phyloP scores from a whole-genome alignment of 2,329 filamentous ascomycete genomes.

The Coniosporium tulheliwenetii region DNA sequence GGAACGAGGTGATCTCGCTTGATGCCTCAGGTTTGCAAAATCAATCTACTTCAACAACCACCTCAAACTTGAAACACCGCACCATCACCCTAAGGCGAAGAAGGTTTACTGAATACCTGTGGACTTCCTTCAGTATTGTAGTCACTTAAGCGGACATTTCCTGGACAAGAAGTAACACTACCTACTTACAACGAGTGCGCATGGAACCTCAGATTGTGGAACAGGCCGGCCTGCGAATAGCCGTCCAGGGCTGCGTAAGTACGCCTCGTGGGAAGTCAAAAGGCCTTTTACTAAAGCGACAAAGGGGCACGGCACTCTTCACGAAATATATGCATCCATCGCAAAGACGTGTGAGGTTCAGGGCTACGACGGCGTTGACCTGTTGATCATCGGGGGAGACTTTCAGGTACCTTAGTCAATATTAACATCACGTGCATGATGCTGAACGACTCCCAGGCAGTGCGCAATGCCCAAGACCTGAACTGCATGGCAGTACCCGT shows the following conservation, averaged over 20 bases:
- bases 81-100: too few species aligned
- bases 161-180: too few species aligned
- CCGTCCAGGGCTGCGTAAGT: constrained; percentile 74
- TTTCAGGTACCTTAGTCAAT: constrained; percentile 50
- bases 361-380: constrained; percentile 67
- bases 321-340: constrained; percentile 80
- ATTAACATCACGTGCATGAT: background rate
- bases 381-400: constrained; percentile 90
- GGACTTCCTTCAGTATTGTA: too few species aligned
- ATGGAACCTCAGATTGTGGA: background rate
- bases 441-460: constrained; percentile 37
- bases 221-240: constrained; percentile 48
- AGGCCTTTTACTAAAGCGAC: constrained; percentile 1
- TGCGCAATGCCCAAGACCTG: constrained; percentile 77
- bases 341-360: constrained; percentile 51
- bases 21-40: too few species aligned
- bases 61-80: too few species aligned
- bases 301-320: constrained; percentile 78
- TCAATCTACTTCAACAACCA: too few species aligned
- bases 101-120: too few species aligned
- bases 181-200: too few species aligned
- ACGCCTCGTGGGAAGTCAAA: constrained; percentile 1
- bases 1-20: too few species aligned
- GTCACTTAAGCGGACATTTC: too few species aligned
- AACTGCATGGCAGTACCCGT: constrained; percentile 76